Evolutionary conservation across 305 asterid species (phyloP).

Genomic region (Coffea humblotiana): DNA sequence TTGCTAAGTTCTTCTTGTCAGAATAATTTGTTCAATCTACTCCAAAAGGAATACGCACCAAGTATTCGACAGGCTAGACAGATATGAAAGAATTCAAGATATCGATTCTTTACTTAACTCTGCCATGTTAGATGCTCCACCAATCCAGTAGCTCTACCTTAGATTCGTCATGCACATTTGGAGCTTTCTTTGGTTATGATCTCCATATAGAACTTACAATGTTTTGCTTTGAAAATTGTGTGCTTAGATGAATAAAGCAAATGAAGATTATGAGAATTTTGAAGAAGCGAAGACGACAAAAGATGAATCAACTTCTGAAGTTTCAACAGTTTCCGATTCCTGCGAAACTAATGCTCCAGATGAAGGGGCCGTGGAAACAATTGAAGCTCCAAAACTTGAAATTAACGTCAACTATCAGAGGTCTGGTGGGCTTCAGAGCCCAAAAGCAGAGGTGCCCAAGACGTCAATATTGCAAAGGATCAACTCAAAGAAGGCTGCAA

Average conservation of each 20-base stretch:
- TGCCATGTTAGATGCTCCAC: not conserved
- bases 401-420: slow-evolving; percentile 41
- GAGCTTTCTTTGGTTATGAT: not conserved
- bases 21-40: not conserved
- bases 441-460: slow-evolving; percentile 60
- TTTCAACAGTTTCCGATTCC: slow-evolving; percentile 36
- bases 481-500: slow-evolving; percentile 64
- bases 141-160: not conserved
- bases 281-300: slow-evolving; percentile 30
- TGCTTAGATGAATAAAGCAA: slow-evolving; percentile 41
- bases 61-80: not conserved
- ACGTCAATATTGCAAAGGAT: slow-evolving; percentile 60
- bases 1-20: not conserved
- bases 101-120: not conserved
- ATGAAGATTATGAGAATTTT: slow-evolving; percentile 47
- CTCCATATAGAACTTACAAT: not conserved
- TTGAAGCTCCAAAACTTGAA: slow-evolving; percentile 31
- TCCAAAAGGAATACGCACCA: not conserved
- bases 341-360: slow-evolving; percentile 29
- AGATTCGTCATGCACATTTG: not conserved
- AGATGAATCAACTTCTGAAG: slow-evolving; percentile 24
- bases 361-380: slow-evolving; percentile 30
- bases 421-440: slow-evolving; percentile 77
- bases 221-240: slow-evolving; percentile 6
- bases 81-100: not conserved